phyloP scores from a whole-genome alignment of 2,329 filamentous ascomycete species.

The Leptographium galeiforme region DNA sequence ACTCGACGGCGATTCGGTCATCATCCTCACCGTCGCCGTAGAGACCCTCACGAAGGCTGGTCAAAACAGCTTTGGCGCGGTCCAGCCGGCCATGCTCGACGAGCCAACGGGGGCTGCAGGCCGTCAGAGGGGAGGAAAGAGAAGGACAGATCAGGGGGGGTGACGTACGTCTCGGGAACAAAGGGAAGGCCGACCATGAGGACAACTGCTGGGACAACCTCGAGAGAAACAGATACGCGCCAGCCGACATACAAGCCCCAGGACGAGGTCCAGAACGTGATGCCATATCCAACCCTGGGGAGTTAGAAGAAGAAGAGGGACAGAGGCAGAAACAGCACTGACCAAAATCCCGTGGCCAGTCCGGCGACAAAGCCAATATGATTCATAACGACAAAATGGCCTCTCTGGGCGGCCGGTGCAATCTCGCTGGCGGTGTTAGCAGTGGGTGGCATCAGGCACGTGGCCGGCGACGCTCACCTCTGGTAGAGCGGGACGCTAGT shows the following conservation, averaged over 20 bases:
- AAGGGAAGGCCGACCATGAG: conserved; percentile 38
- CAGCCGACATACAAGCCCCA: conserved; percentile 34
- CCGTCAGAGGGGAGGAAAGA: background rate
- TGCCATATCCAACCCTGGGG: conserved; percentile 38
- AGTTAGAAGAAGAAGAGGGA: background rate
- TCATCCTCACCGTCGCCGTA: conserved; percentile 19
- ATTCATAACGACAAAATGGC: conserved; percentile 44
- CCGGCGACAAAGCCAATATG: conserved; percentile 44
- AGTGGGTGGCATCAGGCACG: background rate
- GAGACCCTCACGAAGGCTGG: conserved; percentile 34
- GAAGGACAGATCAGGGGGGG: background rate
- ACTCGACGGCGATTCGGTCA: conserved; percentile 19
- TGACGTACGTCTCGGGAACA: conserved; percentile 37
- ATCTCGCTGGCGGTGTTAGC: conserved; percentile 29
- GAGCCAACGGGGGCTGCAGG: conserved; percentile 40
- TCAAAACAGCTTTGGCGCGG: conserved; percentile 28
- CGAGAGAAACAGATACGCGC: conserved; percentile 36
- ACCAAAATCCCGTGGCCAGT: conserved; percentile 42
- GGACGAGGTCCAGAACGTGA: conserved; percentile 36
- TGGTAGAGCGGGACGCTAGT: conserved; percentile 45
- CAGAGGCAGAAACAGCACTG: conserved; percentile 9
- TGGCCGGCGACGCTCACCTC: conserved; percentile 20
- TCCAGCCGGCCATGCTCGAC: conserved; percentile 33
- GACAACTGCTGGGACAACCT: conserved; percentile 35
- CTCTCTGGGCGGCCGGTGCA: conserved; percentile 37